A percentile compares a stretch with the other conserved stretches of the same genome.
Conservation (phyloP, 208 protist genomes). For the Trypanosoma congolense region DNA sequence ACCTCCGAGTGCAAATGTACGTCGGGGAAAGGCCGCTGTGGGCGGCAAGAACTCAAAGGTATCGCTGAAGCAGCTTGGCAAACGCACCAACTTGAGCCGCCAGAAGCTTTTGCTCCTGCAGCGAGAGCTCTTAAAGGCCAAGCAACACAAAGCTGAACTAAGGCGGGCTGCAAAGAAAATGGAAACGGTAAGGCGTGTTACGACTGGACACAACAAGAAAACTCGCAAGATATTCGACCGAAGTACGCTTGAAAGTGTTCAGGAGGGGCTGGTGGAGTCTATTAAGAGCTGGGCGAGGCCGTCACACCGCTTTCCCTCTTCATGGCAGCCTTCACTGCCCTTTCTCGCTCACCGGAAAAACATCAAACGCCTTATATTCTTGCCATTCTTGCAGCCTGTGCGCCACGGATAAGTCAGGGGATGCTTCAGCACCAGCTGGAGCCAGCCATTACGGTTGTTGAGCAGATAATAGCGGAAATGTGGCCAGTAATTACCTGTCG, state of each 20-base stretch:
- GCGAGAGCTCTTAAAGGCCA: slow-evolving; percentile 44
- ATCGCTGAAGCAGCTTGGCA: slow-evolving; percentile 22
- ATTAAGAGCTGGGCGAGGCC: slow-evolving; percentile 52
- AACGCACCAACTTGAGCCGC: slow-evolving; percentile 67
- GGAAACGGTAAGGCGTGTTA: slow-evolving; percentile 31
- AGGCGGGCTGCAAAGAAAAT: slow-evolving; percentile 38
- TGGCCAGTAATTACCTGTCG: slow-evolving; percentile 47
- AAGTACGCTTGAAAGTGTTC: slow-evolving; percentile 48
- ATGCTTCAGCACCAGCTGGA: slow-evolving; percentile 53
- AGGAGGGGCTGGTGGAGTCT: slow-evolving; percentile 65
- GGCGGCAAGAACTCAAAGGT: neutral
- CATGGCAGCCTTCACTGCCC: slow-evolving; percentile 69
- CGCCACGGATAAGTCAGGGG: slow-evolving; percentile 64
- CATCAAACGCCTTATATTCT: slow-evolving; percentile 79
- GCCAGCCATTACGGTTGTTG: slow-evolving; percentile 38
- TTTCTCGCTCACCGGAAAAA: slow-evolving; percentile 56
- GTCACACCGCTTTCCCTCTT: slow-evolving; percentile 75
- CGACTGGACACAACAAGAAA: slow-evolving; percentile 71
- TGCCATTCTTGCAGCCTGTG: slow-evolving; percentile 66
- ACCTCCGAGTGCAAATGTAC: neutral
- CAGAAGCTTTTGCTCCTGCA: slow-evolving; percentile 65
- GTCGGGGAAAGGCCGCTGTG: neutral
- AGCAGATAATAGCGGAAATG: slow-evolving; percentile 75
- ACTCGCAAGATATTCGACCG: slow-evolving; percentile 70
- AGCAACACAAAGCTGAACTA: slow-evolving; percentile 34